Percentiles rank a stretch among this genome's conserved stretches.
These are phyloP conservation scores for Pachyrhizus erosus DNA, from an alignment of 306 rosid genomes.

Conservation along the genomic window DNA sequence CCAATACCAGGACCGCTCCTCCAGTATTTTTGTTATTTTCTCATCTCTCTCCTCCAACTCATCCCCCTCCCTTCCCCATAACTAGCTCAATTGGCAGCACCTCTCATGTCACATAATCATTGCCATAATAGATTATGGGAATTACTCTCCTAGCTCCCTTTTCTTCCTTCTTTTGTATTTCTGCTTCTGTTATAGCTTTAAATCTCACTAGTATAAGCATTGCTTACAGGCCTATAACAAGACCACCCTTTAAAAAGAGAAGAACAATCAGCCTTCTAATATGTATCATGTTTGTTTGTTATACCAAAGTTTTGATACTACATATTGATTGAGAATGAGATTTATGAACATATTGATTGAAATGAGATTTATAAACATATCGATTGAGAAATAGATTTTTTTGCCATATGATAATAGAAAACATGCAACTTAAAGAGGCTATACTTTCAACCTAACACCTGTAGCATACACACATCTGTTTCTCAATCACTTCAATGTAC, in stretches of 20 bases:
- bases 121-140: background rate
- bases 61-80: background rate
- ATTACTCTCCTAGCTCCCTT: background rate
- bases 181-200: background rate
- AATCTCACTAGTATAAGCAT: background rate
- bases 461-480: slow-evolving; percentile 12
- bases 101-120: background rate
- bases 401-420: background rate
- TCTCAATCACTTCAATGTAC: slow-evolving; percentile 30
- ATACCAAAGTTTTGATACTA: background rate
- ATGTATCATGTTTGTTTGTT: background rate
- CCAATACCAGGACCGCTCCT: background rate
- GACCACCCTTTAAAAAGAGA: background rate
- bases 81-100: background rate
- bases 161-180: background rate
- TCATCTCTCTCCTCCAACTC: background rate
- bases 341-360: too few relatives aligned
- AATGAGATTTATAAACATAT: too few relatives aligned
- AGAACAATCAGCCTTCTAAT: background rate
- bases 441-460: slow-evolving; percentile 15
- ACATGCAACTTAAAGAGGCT: background rate
- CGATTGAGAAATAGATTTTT: too few relatives aligned
- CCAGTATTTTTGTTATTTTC: background rate
- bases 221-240: background rate
- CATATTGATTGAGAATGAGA: slow-evolving; percentile 1